phyloP scores from a whole-genome alignment of 1,284 basidiomycete species.

The Acaromyces ingoldii region DNA sequence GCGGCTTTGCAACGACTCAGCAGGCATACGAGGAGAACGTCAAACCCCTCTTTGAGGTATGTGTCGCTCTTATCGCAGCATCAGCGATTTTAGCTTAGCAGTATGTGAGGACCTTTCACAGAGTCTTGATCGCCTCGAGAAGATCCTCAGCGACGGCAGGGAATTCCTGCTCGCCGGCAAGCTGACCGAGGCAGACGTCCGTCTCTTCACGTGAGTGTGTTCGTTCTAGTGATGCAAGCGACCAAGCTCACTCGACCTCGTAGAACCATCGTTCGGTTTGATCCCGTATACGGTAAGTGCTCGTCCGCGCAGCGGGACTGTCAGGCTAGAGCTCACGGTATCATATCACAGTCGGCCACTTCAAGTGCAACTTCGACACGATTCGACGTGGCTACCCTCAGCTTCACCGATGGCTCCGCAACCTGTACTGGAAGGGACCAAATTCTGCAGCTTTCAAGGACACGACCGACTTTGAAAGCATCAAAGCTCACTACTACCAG shows the following conservation, averaged over 20 bases:
- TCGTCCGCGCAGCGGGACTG: constrained; percentile 45
- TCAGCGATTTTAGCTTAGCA: neutral
- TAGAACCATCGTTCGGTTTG: constrained; percentile 75
- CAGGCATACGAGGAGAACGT: constrained; percentile 77
- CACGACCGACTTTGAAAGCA: constrained; percentile 71
- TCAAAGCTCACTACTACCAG: constrained; percentile 53
- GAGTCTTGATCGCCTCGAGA: constrained; percentile 75
- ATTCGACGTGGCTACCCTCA: constrained; percentile 39
- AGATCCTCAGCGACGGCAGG: constrained; percentile 66
- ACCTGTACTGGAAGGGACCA: constrained; percentile 79
- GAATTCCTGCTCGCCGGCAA: constrained; percentile 74
- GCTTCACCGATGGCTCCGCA: constrained; percentile 63
- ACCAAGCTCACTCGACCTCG: neutral
- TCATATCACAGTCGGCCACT: constrained; percentile 63
- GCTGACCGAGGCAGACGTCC: constrained; percentile 84
- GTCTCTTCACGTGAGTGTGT: constrained; percentile 21
- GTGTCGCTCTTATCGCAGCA: neutral
- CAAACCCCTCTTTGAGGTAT: constrained; percentile 57
- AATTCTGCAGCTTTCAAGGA: constrained; percentile 70
- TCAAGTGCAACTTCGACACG: constrained; percentile 74
- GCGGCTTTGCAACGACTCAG: constrained; percentile 79
- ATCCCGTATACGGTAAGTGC: constrained; percentile 87
- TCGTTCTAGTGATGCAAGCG: neutral
- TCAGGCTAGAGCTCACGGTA: too few relatives aligned
- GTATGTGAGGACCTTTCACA: too few relatives aligned